Conservation (phyloP, 305 asterid genomes). For the Fraxinus paxiana region DNA sequence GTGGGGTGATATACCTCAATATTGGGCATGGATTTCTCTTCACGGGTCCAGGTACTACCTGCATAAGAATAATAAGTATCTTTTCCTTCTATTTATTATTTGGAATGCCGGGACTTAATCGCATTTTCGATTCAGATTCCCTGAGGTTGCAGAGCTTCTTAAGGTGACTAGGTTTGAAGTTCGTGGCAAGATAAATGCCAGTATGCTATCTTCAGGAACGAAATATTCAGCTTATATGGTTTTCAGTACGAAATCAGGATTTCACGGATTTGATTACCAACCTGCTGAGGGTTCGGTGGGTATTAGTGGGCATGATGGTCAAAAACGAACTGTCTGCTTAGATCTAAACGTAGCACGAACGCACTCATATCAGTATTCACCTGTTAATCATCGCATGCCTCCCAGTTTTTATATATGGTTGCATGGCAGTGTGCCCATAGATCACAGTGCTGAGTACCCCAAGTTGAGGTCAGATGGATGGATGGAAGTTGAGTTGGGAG, state of each 20-base stretch:
- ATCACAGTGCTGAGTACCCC: neutral
- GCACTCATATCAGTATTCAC: neutral
- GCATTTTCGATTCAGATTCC: slow-evolving; percentile 43
- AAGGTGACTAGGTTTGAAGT: slow-evolving; percentile 80
- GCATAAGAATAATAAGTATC: neutral
- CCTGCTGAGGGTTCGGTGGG: neutral
- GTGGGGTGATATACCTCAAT: slow-evolving; percentile 55
- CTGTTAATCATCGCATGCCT: neutral
- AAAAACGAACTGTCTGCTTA: neutral
- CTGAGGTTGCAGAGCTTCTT: slow-evolving; percentile 65
- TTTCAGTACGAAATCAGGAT: slow-evolving; percentile 31
- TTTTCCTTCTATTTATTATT: neutral
- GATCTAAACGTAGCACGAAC: neutral
- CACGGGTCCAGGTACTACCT: slow-evolving; percentile 55
- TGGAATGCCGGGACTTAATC: neutral
- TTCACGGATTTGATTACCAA: neutral
- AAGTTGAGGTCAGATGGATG: slow-evolving; percentile 40
- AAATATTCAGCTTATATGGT: slow-evolving; percentile 71
- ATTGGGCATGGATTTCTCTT: slow-evolving; percentile 55
- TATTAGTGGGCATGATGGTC: neutral
- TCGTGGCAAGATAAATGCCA: slow-evolving; percentile 39
- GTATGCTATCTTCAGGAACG: slow-evolving; percentile 50
- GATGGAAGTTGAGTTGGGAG: slow-evolving; percentile 78
- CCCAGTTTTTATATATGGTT: neutral
- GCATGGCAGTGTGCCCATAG: neutral